A percentile compares a stretch with the other conserved stretches of the same genome.
Conservation (phyloP, 352 stramenopile species). For the Globisporangium middletonii region DNA sequence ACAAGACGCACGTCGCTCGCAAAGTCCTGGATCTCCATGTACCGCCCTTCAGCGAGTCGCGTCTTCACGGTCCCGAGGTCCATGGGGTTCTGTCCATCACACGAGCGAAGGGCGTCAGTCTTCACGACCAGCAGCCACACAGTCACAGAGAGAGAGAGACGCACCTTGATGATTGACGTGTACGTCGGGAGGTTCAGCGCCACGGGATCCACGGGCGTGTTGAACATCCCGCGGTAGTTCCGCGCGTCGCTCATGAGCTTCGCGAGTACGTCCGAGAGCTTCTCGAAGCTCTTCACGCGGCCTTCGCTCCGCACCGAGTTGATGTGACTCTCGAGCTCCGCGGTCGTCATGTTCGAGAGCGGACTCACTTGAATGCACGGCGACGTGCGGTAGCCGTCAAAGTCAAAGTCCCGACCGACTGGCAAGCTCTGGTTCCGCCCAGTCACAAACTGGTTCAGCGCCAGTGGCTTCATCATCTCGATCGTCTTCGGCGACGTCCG, state of each 20-base stretch:
- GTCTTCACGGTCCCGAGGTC: constrained; percentile 88
- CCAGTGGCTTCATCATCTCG: constrained; percentile 15
- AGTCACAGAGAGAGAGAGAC: not conserved
- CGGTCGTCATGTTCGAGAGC: constrained; percentile 49
- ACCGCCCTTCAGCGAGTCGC: constrained; percentile 73
- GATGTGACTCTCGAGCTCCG: constrained; percentile 59
- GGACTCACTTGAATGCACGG: constrained; percentile 31
- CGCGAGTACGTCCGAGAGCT: constrained; percentile 52
- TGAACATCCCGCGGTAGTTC: constrained; percentile 73
- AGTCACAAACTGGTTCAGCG: constrained; percentile 13
- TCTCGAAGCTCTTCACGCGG: constrained; percentile 55
- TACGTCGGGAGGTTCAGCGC: constrained; percentile 70
- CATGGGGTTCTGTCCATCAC: constrained; percentile 64
- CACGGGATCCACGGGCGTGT: constrained; percentile 65
- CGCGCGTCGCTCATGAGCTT: constrained; percentile 71
- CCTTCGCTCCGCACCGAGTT: constrained; percentile 58
- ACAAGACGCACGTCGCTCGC: constrained; percentile 74
- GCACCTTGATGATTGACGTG: constrained; percentile 45
- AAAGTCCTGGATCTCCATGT: constrained; percentile 84
- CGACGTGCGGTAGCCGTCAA: constrained; percentile 7
- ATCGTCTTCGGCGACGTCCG: not conserved
- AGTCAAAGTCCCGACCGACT: constrained; percentile 20
- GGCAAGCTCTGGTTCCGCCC: constrained; percentile 59
- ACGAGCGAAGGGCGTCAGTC: too few relatives aligned
- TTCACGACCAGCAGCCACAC: not conserved